Percentiles rank a stretch among this genome's conserved stretches.
These are phyloP conservation scores for Cichorium intybus DNA, from an alignment of 140 eudicot genomes.

Conservation along the genomic window DNA sequence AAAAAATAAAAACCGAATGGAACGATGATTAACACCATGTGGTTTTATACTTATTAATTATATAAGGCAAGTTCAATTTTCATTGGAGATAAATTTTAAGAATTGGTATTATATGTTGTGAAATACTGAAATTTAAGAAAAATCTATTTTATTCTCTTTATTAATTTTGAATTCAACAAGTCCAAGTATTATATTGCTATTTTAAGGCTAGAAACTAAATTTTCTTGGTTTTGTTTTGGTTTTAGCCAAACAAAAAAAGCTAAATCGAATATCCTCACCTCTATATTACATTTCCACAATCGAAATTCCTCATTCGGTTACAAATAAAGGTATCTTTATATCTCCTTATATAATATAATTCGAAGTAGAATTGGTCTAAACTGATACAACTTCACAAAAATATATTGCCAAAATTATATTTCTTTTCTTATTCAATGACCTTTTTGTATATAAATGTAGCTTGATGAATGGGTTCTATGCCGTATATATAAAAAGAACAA, in stretches of 20 bases:
- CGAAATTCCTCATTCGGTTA: neutral
- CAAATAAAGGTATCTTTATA: neutral
- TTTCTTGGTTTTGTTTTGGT: too few relatives aligned
- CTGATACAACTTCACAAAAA: neutral
- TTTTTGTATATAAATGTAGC: conserved; percentile 17
- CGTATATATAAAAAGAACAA: conserved; percentile 50
- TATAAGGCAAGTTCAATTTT: neutral
- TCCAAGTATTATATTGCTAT: neutral
- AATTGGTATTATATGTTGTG: neutral
- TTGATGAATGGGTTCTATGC: conserved; percentile 59
- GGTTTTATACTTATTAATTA: neutral
- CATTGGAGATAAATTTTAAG: too few relatives aligned
- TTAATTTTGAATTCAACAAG: neutral
- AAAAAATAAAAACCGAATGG: neutral
- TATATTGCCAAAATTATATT: neutral
- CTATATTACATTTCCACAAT: neutral
- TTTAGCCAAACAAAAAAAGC: too few relatives aligned
- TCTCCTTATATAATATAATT: neutral
- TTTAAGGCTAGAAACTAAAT: neutral
- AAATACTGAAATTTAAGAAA: neutral
- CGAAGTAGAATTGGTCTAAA: neutral
- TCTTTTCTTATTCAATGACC: neutral
- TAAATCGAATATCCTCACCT: too few relatives aligned
- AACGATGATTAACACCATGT: neutral
- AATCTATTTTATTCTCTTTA: neutral